Conservation (phyloP, 148 eudicot species). For the Suaeda aralocaspica region DNA sequence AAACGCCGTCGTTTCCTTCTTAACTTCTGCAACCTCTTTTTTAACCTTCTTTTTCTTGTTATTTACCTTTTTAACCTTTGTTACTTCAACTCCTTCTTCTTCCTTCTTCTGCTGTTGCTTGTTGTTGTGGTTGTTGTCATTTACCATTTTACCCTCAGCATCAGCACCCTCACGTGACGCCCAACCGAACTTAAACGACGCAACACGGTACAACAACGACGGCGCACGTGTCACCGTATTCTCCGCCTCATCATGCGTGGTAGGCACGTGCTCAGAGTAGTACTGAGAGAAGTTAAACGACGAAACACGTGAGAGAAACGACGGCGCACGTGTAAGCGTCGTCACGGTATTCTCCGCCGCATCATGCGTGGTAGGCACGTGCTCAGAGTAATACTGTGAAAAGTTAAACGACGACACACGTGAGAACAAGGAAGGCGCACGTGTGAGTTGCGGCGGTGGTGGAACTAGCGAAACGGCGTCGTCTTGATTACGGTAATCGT, state of each 20-base stretch:
- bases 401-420: constrained; percentile 51
- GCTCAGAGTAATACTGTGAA: constrained; percentile 12
- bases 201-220: constrained; percentile 35
- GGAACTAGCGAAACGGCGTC: background rate
- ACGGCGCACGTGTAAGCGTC: constrained; percentile 37
- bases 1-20: constrained; percentile 21
- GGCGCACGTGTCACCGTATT: constrained; percentile 16
- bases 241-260: background rate
- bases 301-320: constrained; percentile 49
- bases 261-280: background rate
- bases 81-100: constrained; percentile 9
- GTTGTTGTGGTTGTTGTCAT: background rate
- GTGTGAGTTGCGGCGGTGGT: constrained; percentile 22
- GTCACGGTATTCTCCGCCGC: background rate
- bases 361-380: background rate
- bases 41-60: constrained; percentile 22
- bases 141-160: background rate
- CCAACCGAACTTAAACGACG: constrained; percentile 27
- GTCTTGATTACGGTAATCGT: background rate
- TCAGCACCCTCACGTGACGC: background rate
- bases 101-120: background rate
- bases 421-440: constrained; percentile 49
- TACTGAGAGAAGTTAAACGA: constrained; percentile 38
- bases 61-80: constrained; percentile 35
- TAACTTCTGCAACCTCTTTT: background rate